These are phyloP conservation scores for Durotheca rogersii DNA, from an alignment of 495 filamentous ascomycete species.

Conservation along the genomic window DNA sequence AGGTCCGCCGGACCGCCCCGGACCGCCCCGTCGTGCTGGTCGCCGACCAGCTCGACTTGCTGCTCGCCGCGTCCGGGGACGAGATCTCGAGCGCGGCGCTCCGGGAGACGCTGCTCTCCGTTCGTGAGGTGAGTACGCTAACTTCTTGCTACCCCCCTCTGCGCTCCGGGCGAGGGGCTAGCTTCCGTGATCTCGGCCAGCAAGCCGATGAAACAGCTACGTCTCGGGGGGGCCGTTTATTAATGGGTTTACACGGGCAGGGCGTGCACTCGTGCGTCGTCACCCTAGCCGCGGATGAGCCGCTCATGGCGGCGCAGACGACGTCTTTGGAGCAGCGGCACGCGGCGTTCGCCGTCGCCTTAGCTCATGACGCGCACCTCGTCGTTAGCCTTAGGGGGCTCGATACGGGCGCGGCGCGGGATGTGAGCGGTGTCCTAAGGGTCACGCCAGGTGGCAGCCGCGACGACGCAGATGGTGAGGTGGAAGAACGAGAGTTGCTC, in stretches of 20 bases:
- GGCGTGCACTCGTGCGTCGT: slow-evolving; percentile 62
- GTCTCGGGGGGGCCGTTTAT: too few relatives aligned
- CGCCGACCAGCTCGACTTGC: slow-evolving; percentile 57
- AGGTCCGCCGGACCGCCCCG: slow-evolving; percentile 16
- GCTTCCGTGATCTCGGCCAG: too few relatives aligned
- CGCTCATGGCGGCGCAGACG: slow-evolving; percentile 57
- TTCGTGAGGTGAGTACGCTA: slow-evolving; percentile 53
- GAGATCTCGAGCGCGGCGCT: slow-evolving; percentile 27
- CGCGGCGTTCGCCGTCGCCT: slow-evolving; percentile 63
- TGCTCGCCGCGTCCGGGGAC: slow-evolving; percentile 50
- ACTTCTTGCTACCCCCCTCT: too few relatives aligned
- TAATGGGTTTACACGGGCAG: slow-evolving; percentile 34
- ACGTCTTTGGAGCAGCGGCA: slow-evolving; percentile 71
- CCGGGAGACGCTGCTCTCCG: slow-evolving; percentile 48
- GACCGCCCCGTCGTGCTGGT: slow-evolving; percentile 44
- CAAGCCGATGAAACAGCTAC: too few relatives aligned
- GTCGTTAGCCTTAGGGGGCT: slow-evolving; percentile 70
- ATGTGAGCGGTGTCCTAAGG: slow-evolving; percentile 87
- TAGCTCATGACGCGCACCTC: slow-evolving; percentile 72
- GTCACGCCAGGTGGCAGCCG: slow-evolving; percentile 58
- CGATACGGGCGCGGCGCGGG: slow-evolving; percentile 81
- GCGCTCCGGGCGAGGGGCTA: too few relatives aligned
- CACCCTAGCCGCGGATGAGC: slow-evolving; percentile 66
- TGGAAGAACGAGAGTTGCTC: slow-evolving; percentile 69
- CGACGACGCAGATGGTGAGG: slow-evolving; percentile 23